Conservation (phyloP, 345 rosid genomes). For the Bruguiera sexangula region DNA sequence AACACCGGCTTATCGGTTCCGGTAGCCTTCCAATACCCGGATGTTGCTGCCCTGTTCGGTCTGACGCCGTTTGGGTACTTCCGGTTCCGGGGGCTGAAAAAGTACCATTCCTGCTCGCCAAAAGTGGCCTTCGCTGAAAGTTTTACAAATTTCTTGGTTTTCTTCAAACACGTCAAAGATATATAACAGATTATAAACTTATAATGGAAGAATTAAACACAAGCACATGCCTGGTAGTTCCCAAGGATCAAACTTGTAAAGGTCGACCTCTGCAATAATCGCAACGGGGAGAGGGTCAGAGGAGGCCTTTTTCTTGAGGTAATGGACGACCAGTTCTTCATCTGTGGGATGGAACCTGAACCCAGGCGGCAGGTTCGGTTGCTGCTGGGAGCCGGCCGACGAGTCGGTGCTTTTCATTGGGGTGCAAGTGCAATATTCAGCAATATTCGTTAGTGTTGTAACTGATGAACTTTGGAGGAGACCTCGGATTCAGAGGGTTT, state of each 20-base stretch:
- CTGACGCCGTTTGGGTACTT: conserved; percentile 35
- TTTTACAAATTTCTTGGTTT: too few relatives aligned
- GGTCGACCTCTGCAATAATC: conserved; percentile 34
- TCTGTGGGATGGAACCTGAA: conserved; percentile 37
- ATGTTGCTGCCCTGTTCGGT: conserved; percentile 39
- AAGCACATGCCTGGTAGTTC: conserved; percentile 26
- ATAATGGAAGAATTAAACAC: not conserved
- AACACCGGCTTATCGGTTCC: conserved; percentile 35
- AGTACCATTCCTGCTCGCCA: conserved; percentile 37
- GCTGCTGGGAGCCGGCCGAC: conserved; percentile 23
- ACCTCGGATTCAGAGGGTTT: conserved; percentile 8
- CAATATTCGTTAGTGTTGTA: not conserved
- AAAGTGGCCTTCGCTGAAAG: conserved; percentile 33
- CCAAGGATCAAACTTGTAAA: conserved; percentile 38
- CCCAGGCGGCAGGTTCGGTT: conserved; percentile 36
- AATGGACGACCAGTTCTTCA: conserved; percentile 34
- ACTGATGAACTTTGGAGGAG: conserved; percentile 2
- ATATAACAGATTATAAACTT: not conserved
- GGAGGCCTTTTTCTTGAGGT: conserved; percentile 29
- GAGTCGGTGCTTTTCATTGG: conserved; percentile 34
- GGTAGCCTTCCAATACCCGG: conserved; percentile 39
- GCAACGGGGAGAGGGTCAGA: conserved; percentile 33
- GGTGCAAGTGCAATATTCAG: not conserved
- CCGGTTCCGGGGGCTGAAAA: conserved; percentile 35
- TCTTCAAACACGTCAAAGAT: too few relatives aligned